These are phyloP conservation scores for Emergomyces pasteurianus DNA, from an alignment of 2,329 filamentous ascomycete genomes.

Conservation along the genomic window DNA sequence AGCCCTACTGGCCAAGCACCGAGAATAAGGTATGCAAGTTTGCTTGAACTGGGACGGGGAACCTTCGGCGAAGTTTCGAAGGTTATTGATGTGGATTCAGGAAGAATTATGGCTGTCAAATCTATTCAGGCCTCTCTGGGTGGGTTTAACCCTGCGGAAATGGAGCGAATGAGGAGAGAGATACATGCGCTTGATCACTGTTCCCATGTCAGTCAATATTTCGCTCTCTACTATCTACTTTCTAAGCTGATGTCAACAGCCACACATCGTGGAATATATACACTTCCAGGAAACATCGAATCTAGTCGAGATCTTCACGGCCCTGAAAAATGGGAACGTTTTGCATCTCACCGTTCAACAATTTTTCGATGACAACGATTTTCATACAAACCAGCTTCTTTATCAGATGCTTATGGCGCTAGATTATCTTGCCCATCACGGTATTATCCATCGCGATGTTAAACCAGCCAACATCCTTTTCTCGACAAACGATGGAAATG, in stretches of 20 bases:
- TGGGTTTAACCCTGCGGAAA: neutral
- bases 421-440: conserved; percentile 11
- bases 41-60: conserved; percentile 4
- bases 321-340: conserved; percentile 6
- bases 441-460: conserved; percentile 14
- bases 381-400: neutral
- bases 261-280: conserved; percentile 10
- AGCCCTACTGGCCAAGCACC: neutral
- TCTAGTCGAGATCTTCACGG: conserved; percentile 9
- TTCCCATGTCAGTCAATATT: neutral
- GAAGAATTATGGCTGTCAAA: conserved; percentile 9
- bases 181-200: neutral
- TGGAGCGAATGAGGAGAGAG: neutral
- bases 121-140: neutral
- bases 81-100: conserved; percentile 8
- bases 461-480: conserved; percentile 18
- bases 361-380: neutral
- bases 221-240: neutral
- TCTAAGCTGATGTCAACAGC: neutral
- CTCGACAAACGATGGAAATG: no score
- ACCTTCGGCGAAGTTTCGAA: conserved; percentile 12
- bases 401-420: conserved; percentile 14
- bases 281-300: neutral
- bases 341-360: neutral
- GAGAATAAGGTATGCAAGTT: conserved; percentile 6